A percentile compares a stretch with the other conserved stretches of the same genome.
These are phyloP conservation scores for Xylaria scruposa DNA, from an alignment of 495 filamentous ascomycete species.

Conservation along the genomic window DNA sequence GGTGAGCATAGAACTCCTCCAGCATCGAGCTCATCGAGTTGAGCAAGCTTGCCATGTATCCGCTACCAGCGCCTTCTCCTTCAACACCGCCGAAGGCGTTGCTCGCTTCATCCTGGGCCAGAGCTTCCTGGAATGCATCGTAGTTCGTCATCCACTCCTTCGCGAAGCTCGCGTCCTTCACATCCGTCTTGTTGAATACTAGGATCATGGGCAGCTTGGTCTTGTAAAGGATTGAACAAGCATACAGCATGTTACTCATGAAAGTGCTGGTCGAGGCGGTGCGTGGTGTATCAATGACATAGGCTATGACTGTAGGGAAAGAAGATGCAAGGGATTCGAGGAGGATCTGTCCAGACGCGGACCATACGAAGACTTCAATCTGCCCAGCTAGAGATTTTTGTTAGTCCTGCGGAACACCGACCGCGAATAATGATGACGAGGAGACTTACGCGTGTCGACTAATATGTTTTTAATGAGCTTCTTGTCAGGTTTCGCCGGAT, in stretches of 20 bases:
- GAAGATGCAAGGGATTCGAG: slow-evolving; percentile 89
- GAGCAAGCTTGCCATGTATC: slow-evolving; percentile 95
- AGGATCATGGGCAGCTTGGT: slow-evolving; percentile 97
- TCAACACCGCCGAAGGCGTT: slow-evolving; percentile 80
- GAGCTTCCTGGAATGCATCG: slow-evolving; percentile 88
- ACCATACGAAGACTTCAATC: slow-evolving; percentile 99
- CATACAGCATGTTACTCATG: slow-evolving; percentile 99
- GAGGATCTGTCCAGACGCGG: slow-evolving; percentile 89
- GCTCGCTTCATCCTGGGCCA: slow-evolving; percentile 76
- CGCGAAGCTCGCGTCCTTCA: slow-evolving; percentile 86
- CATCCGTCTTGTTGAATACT: slow-evolving; percentile 98
- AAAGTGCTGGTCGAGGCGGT: slow-evolving; percentile 93
- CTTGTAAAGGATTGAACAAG: slow-evolving; percentile 97
- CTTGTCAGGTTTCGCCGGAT: slow-evolving; percentile 63
- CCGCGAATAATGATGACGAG: not conserved
- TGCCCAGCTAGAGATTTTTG: slow-evolving; percentile 65
- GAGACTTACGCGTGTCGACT: slow-evolving; percentile 75
- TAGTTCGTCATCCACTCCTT: slow-evolving; percentile 99
- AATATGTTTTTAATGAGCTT: slow-evolving; percentile 83
- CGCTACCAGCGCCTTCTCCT: slow-evolving; percentile 72
- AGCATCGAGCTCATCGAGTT: slow-evolving; percentile 98
- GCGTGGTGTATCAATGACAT: slow-evolving; percentile 95
- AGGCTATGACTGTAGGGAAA: slow-evolving; percentile 95
- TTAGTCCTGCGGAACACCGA: not conserved
- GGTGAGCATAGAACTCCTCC: slow-evolving; percentile 94